Conservation (phyloP, 129 eudicot genomes). For the Arctium minus region DNA sequence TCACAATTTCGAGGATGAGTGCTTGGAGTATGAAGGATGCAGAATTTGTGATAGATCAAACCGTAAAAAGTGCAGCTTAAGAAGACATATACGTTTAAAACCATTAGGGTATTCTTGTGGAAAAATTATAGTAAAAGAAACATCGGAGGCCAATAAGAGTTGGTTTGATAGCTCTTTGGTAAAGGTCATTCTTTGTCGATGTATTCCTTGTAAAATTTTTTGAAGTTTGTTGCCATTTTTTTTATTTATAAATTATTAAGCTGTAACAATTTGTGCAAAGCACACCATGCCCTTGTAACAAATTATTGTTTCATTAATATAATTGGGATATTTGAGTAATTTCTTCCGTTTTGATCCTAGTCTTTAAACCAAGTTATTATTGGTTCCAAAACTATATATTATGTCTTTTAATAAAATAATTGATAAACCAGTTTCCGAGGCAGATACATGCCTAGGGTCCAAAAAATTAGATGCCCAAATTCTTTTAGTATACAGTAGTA, state of each 20-base stretch:
- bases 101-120: background rate
- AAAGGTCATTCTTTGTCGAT: constrained; percentile 32
- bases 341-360: background rate
- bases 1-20: constrained; percentile 38
- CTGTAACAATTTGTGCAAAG: constrained; percentile 35
- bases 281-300: constrained; percentile 33
- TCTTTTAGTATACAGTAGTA: too few species aligned
- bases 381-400: too few species aligned
- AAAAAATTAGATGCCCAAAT: too few species aligned
- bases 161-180: constrained; percentile 21
- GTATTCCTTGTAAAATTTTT: constrained; percentile 27
- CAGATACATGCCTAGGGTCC: too few species aligned
- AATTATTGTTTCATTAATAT: constrained; percentile 34
- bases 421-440: too few species aligned
- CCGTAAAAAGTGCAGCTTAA: background rate
- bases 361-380: background rate
- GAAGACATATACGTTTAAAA: background rate
- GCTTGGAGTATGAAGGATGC: constrained; percentile 80
- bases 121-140: background rate
- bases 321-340: background rate
- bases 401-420: background rate
- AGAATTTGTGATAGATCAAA: constrained; percentile 28
- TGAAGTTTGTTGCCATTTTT: constrained; percentile 20
- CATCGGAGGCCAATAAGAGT: constrained; percentile 27
- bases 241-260: constrained; percentile 10